These are phyloP conservation scores for Candida insectalens DNA, from an alignment of 805 yeast species.

Conservation along the genomic window DNA sequence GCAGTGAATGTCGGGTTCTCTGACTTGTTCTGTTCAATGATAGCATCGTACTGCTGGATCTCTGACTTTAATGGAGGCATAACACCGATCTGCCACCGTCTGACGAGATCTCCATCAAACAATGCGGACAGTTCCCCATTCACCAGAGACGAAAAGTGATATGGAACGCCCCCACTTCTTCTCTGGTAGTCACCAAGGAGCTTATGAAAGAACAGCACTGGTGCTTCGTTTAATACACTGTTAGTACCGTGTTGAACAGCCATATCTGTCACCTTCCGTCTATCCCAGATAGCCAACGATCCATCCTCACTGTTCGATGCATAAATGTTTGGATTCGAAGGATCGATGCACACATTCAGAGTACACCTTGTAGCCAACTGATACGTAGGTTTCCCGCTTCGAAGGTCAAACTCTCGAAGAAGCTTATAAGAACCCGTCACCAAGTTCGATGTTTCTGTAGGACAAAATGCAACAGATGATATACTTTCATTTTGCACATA, in stretches of 20 bases:
- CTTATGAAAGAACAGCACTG: slow-evolving; percentile 42
- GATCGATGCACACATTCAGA: slow-evolving; percentile 59
- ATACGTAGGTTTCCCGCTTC: slow-evolving; percentile 53
- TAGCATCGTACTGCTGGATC: slow-evolving; percentile 13
- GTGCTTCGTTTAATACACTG: slow-evolving; percentile 11
- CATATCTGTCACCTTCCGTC: slow-evolving; percentile 40
- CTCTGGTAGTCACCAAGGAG: slow-evolving; percentile 50
- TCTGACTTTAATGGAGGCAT: slow-evolving; percentile 31
- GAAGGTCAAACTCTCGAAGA: slow-evolving; percentile 66
- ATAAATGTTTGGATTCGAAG: slow-evolving; percentile 55
- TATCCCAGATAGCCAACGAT: slow-evolving; percentile 73
- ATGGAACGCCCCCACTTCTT: slow-evolving; percentile 53
- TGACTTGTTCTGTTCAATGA: slow-evolving; percentile 8
- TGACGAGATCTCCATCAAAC: slow-evolving; percentile 65
- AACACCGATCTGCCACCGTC: slow-evolving; percentile 72
- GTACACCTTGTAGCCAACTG: slow-evolving; percentile 73
- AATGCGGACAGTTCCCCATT: slow-evolving; percentile 70
- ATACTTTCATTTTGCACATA: slow-evolving; percentile 70
- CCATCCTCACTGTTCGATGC: slow-evolving; percentile 80
- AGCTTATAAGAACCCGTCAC: slow-evolving; percentile 71
- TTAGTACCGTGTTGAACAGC: slow-evolving; percentile 3
- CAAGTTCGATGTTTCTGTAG: slow-evolving; percentile 42
- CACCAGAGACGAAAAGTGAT: slow-evolving; percentile 56
- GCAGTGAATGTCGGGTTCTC: slow-evolving; percentile 11
- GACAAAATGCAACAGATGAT: slow-evolving; percentile 56